Evolutionary conservation across 2,329 filamentous ascomycete species (phyloP).

Genomic region (Nemania sp.): DNA sequence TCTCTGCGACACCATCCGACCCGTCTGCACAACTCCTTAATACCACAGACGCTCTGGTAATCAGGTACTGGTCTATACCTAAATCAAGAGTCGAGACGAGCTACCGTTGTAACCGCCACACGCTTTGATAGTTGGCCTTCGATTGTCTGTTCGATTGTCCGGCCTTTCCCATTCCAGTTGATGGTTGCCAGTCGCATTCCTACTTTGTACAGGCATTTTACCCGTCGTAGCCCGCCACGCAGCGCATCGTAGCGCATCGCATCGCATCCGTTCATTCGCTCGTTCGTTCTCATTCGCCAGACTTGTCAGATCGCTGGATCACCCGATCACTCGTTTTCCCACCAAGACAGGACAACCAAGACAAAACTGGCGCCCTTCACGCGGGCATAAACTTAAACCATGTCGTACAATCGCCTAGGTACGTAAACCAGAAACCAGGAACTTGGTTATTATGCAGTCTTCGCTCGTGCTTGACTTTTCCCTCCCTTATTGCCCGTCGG

Average conservation of each 20-base stretch:
- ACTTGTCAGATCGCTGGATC: too few relatives aligned
- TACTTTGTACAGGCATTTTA: neutral
- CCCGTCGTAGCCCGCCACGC: slow-evolving; percentile 21
- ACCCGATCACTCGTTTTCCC: slow-evolving; percentile 11
- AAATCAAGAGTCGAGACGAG: too few relatives aligned
- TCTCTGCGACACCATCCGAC: neutral
- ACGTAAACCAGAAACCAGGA: slow-evolving; percentile 47
- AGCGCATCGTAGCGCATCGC: slow-evolving; percentile 12
- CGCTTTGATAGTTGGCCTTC: too few relatives aligned
- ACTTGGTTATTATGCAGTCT: slow-evolving; percentile 7
- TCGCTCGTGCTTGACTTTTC: slow-evolving; percentile 24
- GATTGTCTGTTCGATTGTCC: too few relatives aligned
- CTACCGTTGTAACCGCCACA: too few relatives aligned
- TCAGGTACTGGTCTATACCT: too few relatives aligned
- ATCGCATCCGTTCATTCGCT: slow-evolving; percentile 19
- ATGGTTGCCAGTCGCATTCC: slow-evolving; percentile 24
- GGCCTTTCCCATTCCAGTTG: slow-evolving; percentile 21
- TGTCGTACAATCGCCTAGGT: slow-evolving; percentile 78
- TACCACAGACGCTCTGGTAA: too few relatives aligned
- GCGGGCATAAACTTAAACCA: slow-evolving; percentile 43
- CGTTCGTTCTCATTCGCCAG: too few relatives aligned
- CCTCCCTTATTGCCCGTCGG: neutral
- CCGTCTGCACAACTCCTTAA: too few relatives aligned
- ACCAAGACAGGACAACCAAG: slow-evolving; percentile 5
- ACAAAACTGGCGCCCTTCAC: neutral